Conservation (phyloP, 257 asterid species). For the Thymus mandschuricus region DNA sequence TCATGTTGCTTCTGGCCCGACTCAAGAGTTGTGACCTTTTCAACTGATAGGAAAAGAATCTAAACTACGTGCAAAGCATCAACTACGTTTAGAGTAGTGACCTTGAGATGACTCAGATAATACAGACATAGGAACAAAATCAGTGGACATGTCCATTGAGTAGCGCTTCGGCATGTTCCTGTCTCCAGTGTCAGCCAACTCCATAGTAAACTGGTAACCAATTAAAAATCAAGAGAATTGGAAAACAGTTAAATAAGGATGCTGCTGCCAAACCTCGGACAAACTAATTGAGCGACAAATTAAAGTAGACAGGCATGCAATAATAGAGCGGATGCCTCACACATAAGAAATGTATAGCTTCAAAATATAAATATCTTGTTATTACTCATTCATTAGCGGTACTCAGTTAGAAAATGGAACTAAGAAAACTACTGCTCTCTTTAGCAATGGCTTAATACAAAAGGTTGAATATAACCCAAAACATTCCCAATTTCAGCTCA, state of each 20-base stretch:
- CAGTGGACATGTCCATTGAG: constrained; percentile 89
- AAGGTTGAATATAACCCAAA: background rate
- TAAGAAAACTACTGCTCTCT: background rate
- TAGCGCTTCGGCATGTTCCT: constrained; percentile 63
- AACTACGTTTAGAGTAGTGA: constrained; percentile 28
- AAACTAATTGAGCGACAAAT: constrained; percentile 28
- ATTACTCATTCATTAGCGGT: background rate
- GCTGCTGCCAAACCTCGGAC: constrained; percentile 7
- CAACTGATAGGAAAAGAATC: constrained; percentile 7
- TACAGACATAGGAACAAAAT: constrained; percentile 81
- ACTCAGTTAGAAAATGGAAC: background rate
- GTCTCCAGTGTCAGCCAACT: constrained; percentile 61
- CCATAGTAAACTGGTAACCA: constrained; percentile 81
- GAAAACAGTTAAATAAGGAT: constrained; percentile 29
- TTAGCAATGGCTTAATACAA: background rate
- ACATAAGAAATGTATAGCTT: background rate
- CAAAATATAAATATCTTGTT: background rate
- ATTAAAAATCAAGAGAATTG: constrained; percentile 31
- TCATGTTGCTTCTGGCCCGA: constrained; percentile 22
- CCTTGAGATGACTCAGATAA: constrained; percentile 87
- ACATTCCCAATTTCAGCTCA: background rate
- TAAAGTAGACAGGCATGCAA: constrained; percentile 18
- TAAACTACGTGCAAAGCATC: background rate
- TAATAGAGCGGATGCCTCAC: constrained; percentile 2
- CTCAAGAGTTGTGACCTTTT: constrained; percentile 13